Evolutionary conservation across 2,329 filamentous ascomycete genomes (phyloP), one percentile per base, ranked within the genome.

Genomic region (Zasmidium cellare): DNA sequence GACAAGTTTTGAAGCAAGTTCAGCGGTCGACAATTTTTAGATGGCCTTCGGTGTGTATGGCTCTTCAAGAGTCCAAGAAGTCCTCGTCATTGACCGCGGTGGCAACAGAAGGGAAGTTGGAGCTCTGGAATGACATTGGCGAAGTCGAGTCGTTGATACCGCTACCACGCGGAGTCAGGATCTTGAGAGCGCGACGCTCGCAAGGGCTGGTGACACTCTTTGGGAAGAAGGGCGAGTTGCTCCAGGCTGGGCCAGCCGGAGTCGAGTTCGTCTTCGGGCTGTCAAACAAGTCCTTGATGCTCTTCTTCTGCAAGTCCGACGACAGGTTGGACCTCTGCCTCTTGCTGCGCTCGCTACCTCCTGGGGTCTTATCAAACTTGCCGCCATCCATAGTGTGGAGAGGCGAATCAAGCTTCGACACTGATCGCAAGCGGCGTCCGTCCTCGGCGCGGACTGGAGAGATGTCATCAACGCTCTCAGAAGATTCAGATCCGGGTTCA

Each of bases 371-470:
- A 24, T 57, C 55, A 24, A 57, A 57, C 28, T 41, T 28, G 12
- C 19, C 25, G 16, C 1, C 22, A 14, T 46, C 23, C 18, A 31
- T 41, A 23, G 28, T 23, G 9, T 18, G 44, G 19, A 44, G 38
- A 12, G 57, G 58, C 23, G 58, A 57, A 25, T 51, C 51, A 9
- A 57, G 18, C 45, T 55, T 57, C 5, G 59, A 62, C 2, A 48
- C 50, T 9, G 57, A 59, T 11, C 35, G 35, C 2, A 55, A 51
- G 18, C 25, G 25, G 11, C 56, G 45, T 23, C 51, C 53, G 25
- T 62, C 50, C 1, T 51, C 47, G 31, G 59, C 56, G n/a, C 51
- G 51, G 14, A 59, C 41, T 2, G 58, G 52, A 25, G 58, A 61
- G 28, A 61, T 52, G 22, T 55, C 38, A 16, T 50, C 46, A 22